These are phyloP conservation scores for Aspergillus versicolor DNA, from an alignment of 2,329 filamentous ascomycete genomes.

Conservation along the genomic window DNA sequence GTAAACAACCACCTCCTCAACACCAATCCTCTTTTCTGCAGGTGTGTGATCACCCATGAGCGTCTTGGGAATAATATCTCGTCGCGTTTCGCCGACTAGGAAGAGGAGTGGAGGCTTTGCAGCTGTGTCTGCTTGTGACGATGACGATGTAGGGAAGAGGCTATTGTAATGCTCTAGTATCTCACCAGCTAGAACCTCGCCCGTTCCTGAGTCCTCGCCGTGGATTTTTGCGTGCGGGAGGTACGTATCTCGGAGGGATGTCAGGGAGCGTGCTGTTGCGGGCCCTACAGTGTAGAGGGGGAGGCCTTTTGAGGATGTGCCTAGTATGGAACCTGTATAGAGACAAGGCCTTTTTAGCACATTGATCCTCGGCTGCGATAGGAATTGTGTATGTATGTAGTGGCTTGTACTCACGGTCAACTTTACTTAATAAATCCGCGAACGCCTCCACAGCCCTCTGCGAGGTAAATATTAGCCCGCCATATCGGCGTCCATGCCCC, in stretches of 20 bases:
- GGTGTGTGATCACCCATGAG: conserved; percentile 62
- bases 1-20: conserved; percentile 83
- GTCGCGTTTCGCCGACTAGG: conserved; percentile 81
- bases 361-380: not conserved
- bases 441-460: conserved; percentile 51
- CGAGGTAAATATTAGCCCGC: conserved; percentile 51
- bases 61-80: conserved; percentile 85
- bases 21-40: conserved; percentile 55
- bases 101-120: conserved; percentile 68
- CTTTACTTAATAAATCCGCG: conserved; percentile 31
- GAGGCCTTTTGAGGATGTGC: conserved; percentile 25
- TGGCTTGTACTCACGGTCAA: conserved; percentile 12
- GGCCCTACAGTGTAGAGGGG: conserved; percentile 51
- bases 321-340: conserved; percentile 6
- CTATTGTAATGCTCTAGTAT: conserved; percentile 75
- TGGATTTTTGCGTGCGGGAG: conserved; percentile 61
- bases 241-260: conserved; percentile 44
- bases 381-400: not conserved
- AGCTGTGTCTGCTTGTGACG: not conserved
- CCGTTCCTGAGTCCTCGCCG: conserved; percentile 81
- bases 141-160: conserved; percentile 17
- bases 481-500: conserved; percentile 33
- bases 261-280: conserved; percentile 64
- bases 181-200: conserved; percentile 72
- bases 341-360: not conserved